A percentile compares a stretch with the other conserved stretches of the same genome.
Evolutionary conservation across 352 stramenopile genomes (phyloP).

Genomic region (Pythium phragmitis): DNA sequence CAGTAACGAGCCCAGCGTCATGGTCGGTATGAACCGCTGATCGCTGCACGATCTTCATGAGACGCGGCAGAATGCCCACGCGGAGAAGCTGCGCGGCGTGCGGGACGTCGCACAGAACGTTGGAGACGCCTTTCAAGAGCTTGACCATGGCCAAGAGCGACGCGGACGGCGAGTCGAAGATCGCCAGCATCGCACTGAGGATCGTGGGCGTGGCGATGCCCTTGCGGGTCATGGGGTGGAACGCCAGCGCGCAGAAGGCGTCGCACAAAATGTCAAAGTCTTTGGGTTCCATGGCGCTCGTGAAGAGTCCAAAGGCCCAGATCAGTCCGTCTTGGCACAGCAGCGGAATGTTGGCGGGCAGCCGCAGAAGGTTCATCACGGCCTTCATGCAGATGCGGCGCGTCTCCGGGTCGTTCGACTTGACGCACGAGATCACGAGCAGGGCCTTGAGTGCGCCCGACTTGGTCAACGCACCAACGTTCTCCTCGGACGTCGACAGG

Average conservation of each 20-base stretch:
- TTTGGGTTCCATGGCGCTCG: slow-evolving; percentile 45
- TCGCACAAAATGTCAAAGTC: slow-evolving; percentile 69
- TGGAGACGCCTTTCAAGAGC: slow-evolving; percentile 48
- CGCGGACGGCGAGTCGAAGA: slow-evolving; percentile 32
- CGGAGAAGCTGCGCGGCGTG: slow-evolving; percentile 30
- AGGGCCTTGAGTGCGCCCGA: slow-evolving; percentile 88
- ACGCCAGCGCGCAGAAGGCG: slow-evolving; percentile 59
- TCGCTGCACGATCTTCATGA: slow-evolving; percentile 28
- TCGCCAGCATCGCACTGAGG: slow-evolving; percentile 41
- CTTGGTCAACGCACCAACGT: slow-evolving; percentile 88
- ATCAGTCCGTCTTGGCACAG: slow-evolving; percentile 70
- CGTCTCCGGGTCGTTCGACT: slow-evolving; percentile 77
- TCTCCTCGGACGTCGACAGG: slow-evolving; percentile 85
- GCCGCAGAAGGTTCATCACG: slow-evolving; percentile 64
- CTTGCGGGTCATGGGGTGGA: slow-evolving; percentile 46
- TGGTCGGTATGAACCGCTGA: neutral
- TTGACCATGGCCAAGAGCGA: slow-evolving; percentile 33
- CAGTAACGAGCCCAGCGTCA: neutral
- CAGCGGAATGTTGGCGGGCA: slow-evolving; percentile 42
- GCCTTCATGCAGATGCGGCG: slow-evolving; percentile 70
- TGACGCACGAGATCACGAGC: slow-evolving; percentile 80
- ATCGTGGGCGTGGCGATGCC: slow-evolving; percentile 45
- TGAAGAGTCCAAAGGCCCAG: slow-evolving; percentile 69
- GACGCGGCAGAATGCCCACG: slow-evolving; percentile 25
- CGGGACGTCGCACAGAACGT: slow-evolving; percentile 43